Conservation (phyloP, 2,329 filamentous ascomycete genomes). For the Exophiala oligosperma region DNA sequence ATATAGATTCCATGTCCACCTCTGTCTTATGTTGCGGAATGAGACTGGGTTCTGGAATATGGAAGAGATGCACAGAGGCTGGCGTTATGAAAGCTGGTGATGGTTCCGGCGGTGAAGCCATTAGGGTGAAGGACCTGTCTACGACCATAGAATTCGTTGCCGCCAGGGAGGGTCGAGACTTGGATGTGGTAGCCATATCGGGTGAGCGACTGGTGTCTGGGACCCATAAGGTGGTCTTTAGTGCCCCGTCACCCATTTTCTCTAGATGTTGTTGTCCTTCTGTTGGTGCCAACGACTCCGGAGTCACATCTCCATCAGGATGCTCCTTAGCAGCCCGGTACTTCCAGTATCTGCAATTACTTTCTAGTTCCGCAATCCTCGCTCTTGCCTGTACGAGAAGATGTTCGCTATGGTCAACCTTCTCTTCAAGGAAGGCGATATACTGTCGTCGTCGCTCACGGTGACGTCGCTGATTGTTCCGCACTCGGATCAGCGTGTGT, state of each 20-base stretch:
- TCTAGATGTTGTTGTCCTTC: slow-evolving; percentile 1
- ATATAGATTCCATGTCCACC: not conserved
- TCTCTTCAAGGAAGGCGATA: slow-evolving; percentile 17
- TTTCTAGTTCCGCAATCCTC: not conserved
- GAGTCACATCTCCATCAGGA: not conserved
- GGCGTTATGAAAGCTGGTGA: not conserved
- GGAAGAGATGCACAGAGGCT: not conserved
- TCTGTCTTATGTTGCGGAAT: not conserved
- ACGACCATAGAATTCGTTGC: not conserved
- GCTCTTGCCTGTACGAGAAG: slow-evolving; percentile 1
- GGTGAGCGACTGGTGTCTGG: not conserved
- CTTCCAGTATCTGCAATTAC: slow-evolving; percentile 1
- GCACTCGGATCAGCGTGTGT: slow-evolving; percentile 14
- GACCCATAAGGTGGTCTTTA: not conserved
- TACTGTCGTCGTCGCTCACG: slow-evolving; percentile 18
- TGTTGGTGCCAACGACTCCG: not conserved
- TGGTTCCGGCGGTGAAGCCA: not conserved
- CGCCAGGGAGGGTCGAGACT: not conserved
- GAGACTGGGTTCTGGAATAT: not conserved
- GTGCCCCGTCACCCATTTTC: not conserved
- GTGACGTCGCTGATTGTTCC: slow-evolving; percentile 25
- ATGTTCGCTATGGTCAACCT: slow-evolving; percentile 9
- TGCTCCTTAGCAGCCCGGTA: not conserved
- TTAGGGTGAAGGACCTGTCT: not conserved
- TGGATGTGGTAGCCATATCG: not conserved